A percentile compares a stretch with the other conserved stretches of the same genome.
Conservation (phyloP, 2,329 filamentous ascomycete species). For the Botrytis paeoniae region DNA sequence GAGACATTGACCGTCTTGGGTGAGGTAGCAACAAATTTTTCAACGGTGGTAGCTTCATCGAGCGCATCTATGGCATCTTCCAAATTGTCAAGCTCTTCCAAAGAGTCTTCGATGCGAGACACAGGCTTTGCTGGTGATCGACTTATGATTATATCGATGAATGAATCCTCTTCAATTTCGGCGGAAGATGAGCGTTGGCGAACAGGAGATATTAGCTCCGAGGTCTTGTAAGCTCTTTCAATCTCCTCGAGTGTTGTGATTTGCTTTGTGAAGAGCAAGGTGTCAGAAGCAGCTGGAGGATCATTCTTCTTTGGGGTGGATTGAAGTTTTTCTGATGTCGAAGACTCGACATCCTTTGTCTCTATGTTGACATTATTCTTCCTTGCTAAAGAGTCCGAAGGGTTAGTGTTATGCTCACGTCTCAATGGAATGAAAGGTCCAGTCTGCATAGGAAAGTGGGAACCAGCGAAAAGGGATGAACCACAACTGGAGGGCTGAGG, state of each 20-base stretch:
- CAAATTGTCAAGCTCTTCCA: constrained; percentile 59
- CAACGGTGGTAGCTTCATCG: constrained; percentile 31
- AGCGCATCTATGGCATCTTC: constrained; percentile 57
- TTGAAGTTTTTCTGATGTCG: neutral
- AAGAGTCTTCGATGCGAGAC: constrained; percentile 59
- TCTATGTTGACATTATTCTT: constrained; percentile 1
- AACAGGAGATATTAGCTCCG: constrained; percentile 13
- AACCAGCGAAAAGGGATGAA: constrained; percentile 23
- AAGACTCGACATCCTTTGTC: neutral
- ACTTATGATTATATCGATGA: constrained; percentile 40
- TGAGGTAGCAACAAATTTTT: constrained; percentile 25
- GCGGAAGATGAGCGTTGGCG: neutral
- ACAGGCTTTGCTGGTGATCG: constrained; percentile 40
- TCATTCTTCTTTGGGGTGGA: neutral
- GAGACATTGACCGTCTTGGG: constrained; percentile 2
- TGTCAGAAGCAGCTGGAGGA: neutral
- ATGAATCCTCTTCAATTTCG: constrained; percentile 36
- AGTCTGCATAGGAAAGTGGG: constrained; percentile 9
- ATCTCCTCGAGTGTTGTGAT: constrained; percentile 34
- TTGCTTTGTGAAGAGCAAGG: constrained; percentile 17
- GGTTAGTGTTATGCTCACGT: constrained; percentile 20
- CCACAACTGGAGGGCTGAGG: constrained; percentile 20
- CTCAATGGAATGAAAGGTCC: neutral
- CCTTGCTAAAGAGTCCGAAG: constrained; percentile 28
- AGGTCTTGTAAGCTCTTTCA: constrained; percentile 25